These are phyloP conservation scores for Domatiomyces catenatus DNA, from an alignment of 2,329 filamentous ascomycete species.

Conservation along the genomic window DNA sequence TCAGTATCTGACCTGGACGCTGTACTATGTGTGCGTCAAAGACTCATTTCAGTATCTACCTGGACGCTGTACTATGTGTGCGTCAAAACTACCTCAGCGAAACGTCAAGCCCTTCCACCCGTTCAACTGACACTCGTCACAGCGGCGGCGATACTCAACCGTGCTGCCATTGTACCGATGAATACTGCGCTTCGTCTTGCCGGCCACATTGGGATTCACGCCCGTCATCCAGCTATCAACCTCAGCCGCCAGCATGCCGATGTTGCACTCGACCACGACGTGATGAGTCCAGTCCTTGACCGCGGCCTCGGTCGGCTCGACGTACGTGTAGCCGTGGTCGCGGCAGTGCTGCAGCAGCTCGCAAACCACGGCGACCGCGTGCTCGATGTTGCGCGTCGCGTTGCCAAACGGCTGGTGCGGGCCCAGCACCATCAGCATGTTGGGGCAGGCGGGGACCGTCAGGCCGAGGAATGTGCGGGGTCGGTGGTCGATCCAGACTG, in stretches of 20 bases:
- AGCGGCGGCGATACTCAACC: slow-evolving; percentile 25
- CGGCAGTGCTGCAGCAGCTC: slow-evolving; percentile 18
- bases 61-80: too few relatives aligned
- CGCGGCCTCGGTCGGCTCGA: slow-evolving; percentile 28
- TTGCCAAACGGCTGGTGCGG: slow-evolving; percentile 32
- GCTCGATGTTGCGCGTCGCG: slow-evolving; percentile 18
- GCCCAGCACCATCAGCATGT: slow-evolving; percentile 40
- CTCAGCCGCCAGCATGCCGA: slow-evolving; percentile 32
- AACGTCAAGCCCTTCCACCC: slow-evolving; percentile 15
- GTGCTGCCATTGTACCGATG: slow-evolving; percentile 34
- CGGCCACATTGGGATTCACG: slow-evolving; percentile 36
- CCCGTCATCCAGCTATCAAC: slow-evolving; percentile 43
- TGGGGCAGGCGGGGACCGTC: slow-evolving; percentile 29
- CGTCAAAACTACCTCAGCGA: not conserved
- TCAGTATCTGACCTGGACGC: too few relatives aligned
- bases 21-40: too few relatives aligned
- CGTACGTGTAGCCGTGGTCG: slow-evolving; percentile 20
- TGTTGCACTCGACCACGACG: slow-evolving; percentile 34
- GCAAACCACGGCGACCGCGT: slow-evolving; percentile 27
- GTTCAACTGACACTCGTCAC: slow-evolving; percentile 17
- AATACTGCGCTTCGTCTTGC: slow-evolving; percentile 33
- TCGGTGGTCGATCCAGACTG: slow-evolving; percentile 15
- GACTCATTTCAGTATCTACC: too few relatives aligned
- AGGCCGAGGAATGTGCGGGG: slow-evolving; percentile 28
- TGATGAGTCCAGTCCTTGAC: slow-evolving; percentile 33